Percentiles rank a stretch among this genome's conserved stretches.
These are phyloP conservation scores for Hortaea sp. DNA, from an alignment of 2,329 filamentous ascomycete genomes.

Conservation along the genomic window DNA sequence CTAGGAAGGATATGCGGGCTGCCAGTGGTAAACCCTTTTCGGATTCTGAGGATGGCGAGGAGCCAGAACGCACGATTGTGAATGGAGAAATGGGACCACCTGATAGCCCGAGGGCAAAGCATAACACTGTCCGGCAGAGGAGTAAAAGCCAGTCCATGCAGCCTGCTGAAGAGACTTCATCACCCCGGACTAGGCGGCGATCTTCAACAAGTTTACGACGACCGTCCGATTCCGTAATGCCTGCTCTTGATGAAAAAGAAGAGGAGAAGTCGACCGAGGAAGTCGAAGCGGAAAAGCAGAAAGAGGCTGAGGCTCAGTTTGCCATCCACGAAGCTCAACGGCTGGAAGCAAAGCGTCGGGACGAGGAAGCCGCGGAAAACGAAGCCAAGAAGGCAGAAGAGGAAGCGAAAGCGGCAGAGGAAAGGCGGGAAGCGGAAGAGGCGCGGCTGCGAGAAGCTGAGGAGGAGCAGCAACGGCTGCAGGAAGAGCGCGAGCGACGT, in stretches of 20 bases:
- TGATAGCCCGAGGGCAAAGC: conserved; percentile 15
- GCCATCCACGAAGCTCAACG: conserved; percentile 10
- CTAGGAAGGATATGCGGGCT: conserved; percentile 24
- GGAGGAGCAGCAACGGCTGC: conserved; percentile 5
- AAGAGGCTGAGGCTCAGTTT: conserved; percentile 7
- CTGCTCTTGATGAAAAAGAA: conserved; percentile 16
- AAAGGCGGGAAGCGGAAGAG: conserved; percentile 17
- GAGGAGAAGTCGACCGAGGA: conserved; percentile 8
- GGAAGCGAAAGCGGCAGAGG: conserved; percentile 13
- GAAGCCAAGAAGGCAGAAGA: conserved; percentile 15
- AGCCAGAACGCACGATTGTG: background rate
- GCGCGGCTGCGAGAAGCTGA: conserved; percentile 12
- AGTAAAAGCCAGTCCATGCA: conserved; percentile 20
- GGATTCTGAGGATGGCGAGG: background rate
- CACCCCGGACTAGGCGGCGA: conserved; percentile 15
- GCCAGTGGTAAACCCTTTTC: conserved; percentile 15
- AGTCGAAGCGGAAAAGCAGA: conserved; percentile 3
- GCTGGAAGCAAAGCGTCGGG: conserved; percentile 8
- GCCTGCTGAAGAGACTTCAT: conserved; percentile 9
- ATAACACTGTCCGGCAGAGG: conserved; percentile 13
- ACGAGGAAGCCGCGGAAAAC: conserved; percentile 15
- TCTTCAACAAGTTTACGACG: conserved; percentile 15
- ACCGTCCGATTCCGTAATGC: conserved; percentile 11
- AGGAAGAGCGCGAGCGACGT: conserved; percentile 5
- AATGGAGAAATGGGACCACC: conserved; percentile 18